Evolutionary conservation across 2,329 filamentous ascomycete species (phyloP).

Genomic region (Chaetomium sp.): DNA sequence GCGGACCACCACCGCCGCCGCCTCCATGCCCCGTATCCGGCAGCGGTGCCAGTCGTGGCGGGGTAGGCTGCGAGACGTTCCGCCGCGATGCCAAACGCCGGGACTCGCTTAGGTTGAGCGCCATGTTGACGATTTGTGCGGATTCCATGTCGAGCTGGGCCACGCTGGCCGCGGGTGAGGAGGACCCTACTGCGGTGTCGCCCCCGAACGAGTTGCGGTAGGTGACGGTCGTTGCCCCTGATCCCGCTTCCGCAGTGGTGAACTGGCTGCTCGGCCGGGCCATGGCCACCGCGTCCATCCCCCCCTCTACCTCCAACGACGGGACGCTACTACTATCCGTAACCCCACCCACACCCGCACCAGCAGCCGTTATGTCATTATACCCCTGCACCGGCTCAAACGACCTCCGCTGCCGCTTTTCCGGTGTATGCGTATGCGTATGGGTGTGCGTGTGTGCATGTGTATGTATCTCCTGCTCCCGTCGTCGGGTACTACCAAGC

Average conservation of each 20-base stretch:
- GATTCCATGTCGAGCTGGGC: slow-evolving; percentile 62
- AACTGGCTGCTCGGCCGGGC: background rate
- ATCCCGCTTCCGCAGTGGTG: slow-evolving; percentile 4
- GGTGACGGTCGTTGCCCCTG: slow-evolving; percentile 7
- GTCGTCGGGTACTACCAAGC: slow-evolving; percentile 26
- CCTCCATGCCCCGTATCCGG: slow-evolving; percentile 46
- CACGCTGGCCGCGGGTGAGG: slow-evolving; percentile 16
- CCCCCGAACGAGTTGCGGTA: slow-evolving; percentile 17
- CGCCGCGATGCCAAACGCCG: slow-evolving; percentile 57
- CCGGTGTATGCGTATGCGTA: slow-evolving; percentile 14
- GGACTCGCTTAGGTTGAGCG: slow-evolving; percentile 79
- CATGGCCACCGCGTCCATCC: background rate
- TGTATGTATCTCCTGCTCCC: slow-evolving; percentile 15
- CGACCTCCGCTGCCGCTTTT: slow-evolving; percentile 15
- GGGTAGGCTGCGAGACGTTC: slow-evolving; percentile 46
- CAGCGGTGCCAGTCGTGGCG: slow-evolving; percentile 45
- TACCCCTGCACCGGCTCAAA: slow-evolving; percentile 7
- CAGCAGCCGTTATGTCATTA: no score
- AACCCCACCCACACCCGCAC: no score
- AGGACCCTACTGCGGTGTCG: slow-evolving; percentile 18
- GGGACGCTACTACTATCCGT: no score
- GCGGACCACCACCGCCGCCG: no score
- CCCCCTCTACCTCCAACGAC: no score
- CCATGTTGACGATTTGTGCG: slow-evolving; percentile 87
- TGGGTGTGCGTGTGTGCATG: slow-evolving; percentile 1